These are phyloP conservation scores for Paralagenidium karlingii DNA, from an alignment of 352 stramenopile genomes.

Conservation along the genomic window DNA sequence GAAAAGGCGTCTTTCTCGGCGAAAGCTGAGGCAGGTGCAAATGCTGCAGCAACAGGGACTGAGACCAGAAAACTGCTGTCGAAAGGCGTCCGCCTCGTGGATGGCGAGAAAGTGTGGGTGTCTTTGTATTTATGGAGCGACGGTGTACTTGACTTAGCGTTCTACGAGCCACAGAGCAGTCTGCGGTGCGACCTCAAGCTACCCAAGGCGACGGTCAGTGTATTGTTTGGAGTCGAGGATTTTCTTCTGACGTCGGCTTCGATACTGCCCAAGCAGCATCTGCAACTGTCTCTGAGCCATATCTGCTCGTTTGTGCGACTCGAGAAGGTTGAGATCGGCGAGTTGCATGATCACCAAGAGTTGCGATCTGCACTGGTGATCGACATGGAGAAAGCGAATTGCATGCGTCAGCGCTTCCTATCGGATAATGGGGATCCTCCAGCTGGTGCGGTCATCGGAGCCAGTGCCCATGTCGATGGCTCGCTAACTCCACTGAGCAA, in stretches of 20 bases:
- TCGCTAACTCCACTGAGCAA: too few species aligned
- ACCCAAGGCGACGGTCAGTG: slow-evolving; percentile 1
- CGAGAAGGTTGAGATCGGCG: too few species aligned
- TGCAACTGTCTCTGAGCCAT: slow-evolving; percentile 10
- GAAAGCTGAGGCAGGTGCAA: not conserved
- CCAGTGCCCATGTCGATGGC: too few species aligned
- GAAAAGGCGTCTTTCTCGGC: not conserved
- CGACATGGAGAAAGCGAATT: too few species aligned
- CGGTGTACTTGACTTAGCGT: slow-evolving; percentile 10
- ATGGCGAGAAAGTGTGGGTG: slow-evolving; percentile 19
- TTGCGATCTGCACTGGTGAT: too few species aligned
- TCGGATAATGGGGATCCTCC: too few species aligned
- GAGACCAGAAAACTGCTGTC: slow-evolving; percentile 16
- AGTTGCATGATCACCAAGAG: too few species aligned
- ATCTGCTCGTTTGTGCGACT: slow-evolving; percentile 26
- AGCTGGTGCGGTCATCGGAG: too few species aligned
- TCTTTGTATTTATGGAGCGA: slow-evolving; percentile 9
- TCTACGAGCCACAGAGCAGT: slow-evolving; percentile 39
- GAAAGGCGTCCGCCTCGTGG: slow-evolving; percentile 29
- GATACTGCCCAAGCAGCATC: slow-evolving; percentile 1
- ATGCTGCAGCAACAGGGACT: too few species aligned
- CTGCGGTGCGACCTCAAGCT: slow-evolving; percentile 9
- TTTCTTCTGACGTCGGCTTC: slow-evolving; percentile 9
- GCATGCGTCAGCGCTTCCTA: too few species aligned
- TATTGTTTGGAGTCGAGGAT: slow-evolving; percentile 8